Percentiles rank a stretch among this genome's conserved stretches.
These are phyloP conservation scores for Helianthus annuus DNA, from an alignment of 129 eudicot species.

Conservation along the genomic window HanXRQr2.0-SUNRISE NC_035438.2:44900033-44900532, in stretches of 20 bases:
- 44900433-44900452: slow-evolving; percentile 23
- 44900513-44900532: slow-evolving; percentile 61
- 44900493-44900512: slow-evolving; percentile 44
- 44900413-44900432: not conserved
- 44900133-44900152: slow-evolving; percentile 7
- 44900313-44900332: slow-evolving; percentile 63
- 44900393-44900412: not conserved
- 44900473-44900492: slow-evolving; percentile 33
- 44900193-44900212: slow-evolving; percentile 68
- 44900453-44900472: slow-evolving; percentile 63
- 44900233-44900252: slow-evolving; percentile 74
- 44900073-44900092: slow-evolving; percentile 36
- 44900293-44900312: slow-evolving; percentile 88
- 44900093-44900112: slow-evolving; percentile 36
- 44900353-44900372: slow-evolving; percentile 70
- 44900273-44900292: slow-evolving; percentile 92
- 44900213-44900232: slow-evolving; percentile 59
- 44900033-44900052: slow-evolving; percentile 65
- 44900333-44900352: slow-evolving; percentile 72
- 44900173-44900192: slow-evolving; percentile 63
- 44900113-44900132: not conserved
- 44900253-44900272: slow-evolving; percentile 77
- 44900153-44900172: not conserved
- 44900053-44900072: slow-evolving; percentile 35
- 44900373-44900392: slow-evolving; percentile 68